Percentiles rank a stretch among this genome's conserved stretches.
These are phyloP conservation scores for Morella rubra DNA, from an alignment of 306 rosid species.

Conservation along the genomic window DNA sequence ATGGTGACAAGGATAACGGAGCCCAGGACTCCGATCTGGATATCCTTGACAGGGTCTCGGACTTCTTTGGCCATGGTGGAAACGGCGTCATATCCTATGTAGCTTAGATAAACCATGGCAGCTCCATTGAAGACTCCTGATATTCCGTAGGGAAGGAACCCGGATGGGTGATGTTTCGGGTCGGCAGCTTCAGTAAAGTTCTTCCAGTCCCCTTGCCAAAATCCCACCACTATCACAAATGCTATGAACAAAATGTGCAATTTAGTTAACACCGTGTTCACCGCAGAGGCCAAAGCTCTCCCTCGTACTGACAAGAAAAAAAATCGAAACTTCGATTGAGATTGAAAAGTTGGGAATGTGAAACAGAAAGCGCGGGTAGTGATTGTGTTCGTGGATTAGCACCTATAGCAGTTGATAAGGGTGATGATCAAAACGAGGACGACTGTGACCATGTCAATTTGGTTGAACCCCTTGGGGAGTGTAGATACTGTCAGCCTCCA, in stretches of 20 bases:
- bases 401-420: slow-evolving; percentile 81
- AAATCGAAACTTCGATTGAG: background rate
- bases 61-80: slow-evolving; percentile 97
- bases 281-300: slow-evolving; percentile 82
- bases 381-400: too few relatives aligned
- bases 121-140: slow-evolving; percentile 80
- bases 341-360: background rate
- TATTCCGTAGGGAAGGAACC: slow-evolving; percentile 68
- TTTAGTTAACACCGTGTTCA: slow-evolving; percentile 75
- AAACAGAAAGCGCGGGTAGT: too few relatives aligned
- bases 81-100: slow-evolving; percentile 95
- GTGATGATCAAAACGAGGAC: slow-evolving; percentile 66
- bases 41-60: slow-evolving; percentile 68
- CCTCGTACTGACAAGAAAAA: slow-evolving; percentile 49
- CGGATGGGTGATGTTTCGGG: slow-evolving; percentile 53
- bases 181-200: slow-evolving; percentile 60
- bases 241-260: slow-evolving; percentile 68
- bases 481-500: slow-evolving; percentile 67
- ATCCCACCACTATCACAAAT: slow-evolving; percentile 65
- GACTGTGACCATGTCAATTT: slow-evolving; percentile 72
- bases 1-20: slow-evolving; percentile 71
- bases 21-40: slow-evolving; percentile 83
- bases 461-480: slow-evolving; percentile 67
- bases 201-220: slow-evolving; percentile 69
- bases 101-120: slow-evolving; percentile 71